These are phyloP conservation scores for Cylindrotheca closterium DNA, from an alignment of 108 stramenopile species.

Conservation along the genomic window DNA sequence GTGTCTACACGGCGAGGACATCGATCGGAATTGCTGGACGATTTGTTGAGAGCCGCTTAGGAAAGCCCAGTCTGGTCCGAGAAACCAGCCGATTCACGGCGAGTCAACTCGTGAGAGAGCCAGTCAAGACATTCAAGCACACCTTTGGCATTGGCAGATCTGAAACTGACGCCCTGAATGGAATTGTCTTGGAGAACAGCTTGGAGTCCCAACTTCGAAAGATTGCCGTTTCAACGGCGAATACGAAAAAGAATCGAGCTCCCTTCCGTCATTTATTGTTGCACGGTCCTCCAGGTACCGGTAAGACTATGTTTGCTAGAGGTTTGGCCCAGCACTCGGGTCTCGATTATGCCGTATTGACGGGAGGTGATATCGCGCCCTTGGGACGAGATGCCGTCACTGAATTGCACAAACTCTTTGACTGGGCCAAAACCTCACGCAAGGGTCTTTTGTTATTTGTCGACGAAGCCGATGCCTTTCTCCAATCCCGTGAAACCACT, in stretches of 20 bases:
- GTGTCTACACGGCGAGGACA: conserved; percentile 90
- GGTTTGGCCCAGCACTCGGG: conserved; percentile 94
- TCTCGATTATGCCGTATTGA: conserved; percentile 97
- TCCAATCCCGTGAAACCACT: conserved; percentile 88
- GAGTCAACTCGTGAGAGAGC: conserved; percentile 53
- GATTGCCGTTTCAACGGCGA: conserved; percentile 91
- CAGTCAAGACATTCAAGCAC: conserved; percentile 49
- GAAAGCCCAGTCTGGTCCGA: conserved; percentile 96
- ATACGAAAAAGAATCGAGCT: conserved; percentile 96
- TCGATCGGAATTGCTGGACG: conserved; percentile 90
- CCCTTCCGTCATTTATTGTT: conserved; percentile 99
- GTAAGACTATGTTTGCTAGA: conserved; percentile 99
- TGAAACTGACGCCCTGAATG: conserved; percentile 88
- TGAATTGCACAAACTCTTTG: conserved; percentile 98
- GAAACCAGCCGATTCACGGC: conserved; percentile 90
- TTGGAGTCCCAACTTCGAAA: conserved; percentile 88
- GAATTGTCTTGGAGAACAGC: conserved; percentile 88
- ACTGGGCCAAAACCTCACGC: conserved; percentile 96
- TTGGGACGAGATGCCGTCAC: conserved; percentile 98
- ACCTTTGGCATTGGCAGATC: conserved; percentile 67
- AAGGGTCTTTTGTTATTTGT: conserved; percentile 96
- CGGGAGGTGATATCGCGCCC: conserved; percentile 98
- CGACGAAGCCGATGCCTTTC: conserved; percentile 99
- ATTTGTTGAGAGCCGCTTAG: conserved; percentile 92
- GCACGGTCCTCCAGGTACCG: conserved; percentile 98